Evolutionary conservation across 108 stramenopile genomes (phyloP), one percentile per base, ranked within the genome.

Genomic region (Cylindrotheca closterium): DNA sequence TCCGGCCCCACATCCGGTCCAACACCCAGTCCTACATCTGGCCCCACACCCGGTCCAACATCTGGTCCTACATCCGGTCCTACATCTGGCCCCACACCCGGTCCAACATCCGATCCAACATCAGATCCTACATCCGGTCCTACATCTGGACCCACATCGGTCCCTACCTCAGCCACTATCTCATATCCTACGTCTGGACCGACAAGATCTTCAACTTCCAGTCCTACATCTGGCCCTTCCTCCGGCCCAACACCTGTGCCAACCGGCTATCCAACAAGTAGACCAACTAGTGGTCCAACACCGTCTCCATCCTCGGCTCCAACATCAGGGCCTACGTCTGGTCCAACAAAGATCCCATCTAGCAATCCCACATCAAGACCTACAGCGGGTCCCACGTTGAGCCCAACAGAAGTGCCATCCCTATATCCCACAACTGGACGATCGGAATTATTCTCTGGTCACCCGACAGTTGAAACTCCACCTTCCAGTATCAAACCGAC

Each of bases 11-110:
- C 62, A 15, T 18, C 24, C 24, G 48, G 48, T n/a, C n/a, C n/a
- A n/a, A n/a, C n/a, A n/a, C n/a, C n/a, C n/a, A n/a, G n/a, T n/a
- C 34, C 42, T 4, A 37, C 29, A 47, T 60, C 23, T 4, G 45
- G 59, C 19, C 59, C 59, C 26, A 63, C 49, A 3, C 25, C 21
- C 12, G 29, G 47, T 5, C 62, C 62, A 28, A 63, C 62, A 21
- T 21, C 48, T 46, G 59, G 59, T 15, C 59, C 59, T 18, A 60
- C 50, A 5, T n/a, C 4, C 22, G 50, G 12, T 23, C 50, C 50
- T n/a, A 51, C 50, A 5, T 5, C 12, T n/a, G 50, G 50, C 19
- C 50, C 50, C 5, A 51, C 50, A n/a, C 15, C 37, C 15, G 37
- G 7, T 42, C 37, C 37, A 10, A 42, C 37, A 42, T 42, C 15